These are phyloP conservation scores for Scytalidium lignicola DNA, from an alignment of 2,329 filamentous ascomycete species.

Conservation along the genomic window DNA sequence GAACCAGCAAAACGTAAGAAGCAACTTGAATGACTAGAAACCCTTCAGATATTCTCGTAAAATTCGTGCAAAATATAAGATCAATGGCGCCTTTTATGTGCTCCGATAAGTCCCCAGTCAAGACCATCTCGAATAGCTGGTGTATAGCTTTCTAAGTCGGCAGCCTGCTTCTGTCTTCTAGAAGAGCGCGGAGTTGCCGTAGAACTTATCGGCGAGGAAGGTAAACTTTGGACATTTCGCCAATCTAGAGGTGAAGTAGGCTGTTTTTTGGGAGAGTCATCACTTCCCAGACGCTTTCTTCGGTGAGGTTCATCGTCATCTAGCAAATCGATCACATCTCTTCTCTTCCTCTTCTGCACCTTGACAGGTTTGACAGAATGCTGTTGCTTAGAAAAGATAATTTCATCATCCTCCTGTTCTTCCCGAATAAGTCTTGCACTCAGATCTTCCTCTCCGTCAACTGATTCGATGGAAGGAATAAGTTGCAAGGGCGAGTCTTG, in stretches of 20 bases:
- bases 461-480: not conserved
- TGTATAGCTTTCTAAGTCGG: not conserved
- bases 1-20: conserved; percentile 33
- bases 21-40: conserved; percentile 31
- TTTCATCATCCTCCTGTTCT: not conserved
- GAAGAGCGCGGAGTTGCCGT: not conserved
- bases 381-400: not conserved
- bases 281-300: not conserved
- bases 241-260: not conserved
- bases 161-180: not conserved
- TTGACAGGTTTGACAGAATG: not conserved
- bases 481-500: not conserved
- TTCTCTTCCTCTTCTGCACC: not conserved
- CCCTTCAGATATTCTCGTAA: conserved; percentile 14
- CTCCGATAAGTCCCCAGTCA: not conserved
- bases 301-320: not conserved
- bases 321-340: not conserved
- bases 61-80: too few species aligned
- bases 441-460: not conserved
- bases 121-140: not conserved
- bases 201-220: not conserved
- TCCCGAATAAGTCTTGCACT: not conserved
- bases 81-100: too few species aligned
- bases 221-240: not conserved
- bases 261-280: not conserved